Conservation (phyloP, 2,329 filamentous ascomycete genomes). For the Septoria linicola region DNA sequence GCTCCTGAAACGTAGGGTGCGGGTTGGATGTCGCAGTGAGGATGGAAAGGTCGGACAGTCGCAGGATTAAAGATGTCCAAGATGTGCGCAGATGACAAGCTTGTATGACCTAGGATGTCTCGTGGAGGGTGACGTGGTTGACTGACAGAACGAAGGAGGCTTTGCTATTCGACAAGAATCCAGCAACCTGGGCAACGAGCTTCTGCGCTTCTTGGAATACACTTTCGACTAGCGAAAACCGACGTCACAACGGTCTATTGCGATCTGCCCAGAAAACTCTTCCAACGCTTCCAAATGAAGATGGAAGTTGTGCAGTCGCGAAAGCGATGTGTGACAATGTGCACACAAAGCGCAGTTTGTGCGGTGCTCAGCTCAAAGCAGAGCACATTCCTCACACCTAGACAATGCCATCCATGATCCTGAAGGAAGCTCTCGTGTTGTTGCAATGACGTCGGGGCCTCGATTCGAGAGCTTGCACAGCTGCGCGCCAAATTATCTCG, state of each 20-base stretch:
- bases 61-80: not conserved
- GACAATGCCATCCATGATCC: not conserved
- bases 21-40: not conserved
- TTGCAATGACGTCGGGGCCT: not conserved
- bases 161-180: not conserved
- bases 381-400: not conserved
- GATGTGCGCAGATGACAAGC: conserved; percentile 1
- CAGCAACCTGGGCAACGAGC: not conserved
- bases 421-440: not conserved
- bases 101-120: not conserved
- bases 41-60: conserved; percentile 8
- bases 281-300: no score
- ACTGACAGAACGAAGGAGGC: conserved; percentile 1
- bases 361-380: not conserved
- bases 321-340: no score
- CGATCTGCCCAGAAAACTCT: not conserved
- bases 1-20: not conserved
- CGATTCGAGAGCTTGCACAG: no score
- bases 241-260: conserved; percentile 7
- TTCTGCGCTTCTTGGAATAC: conserved; percentile 1
- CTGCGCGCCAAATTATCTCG: not conserved
- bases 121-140: conserved; percentile 6
- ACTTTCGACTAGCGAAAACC: conserved; percentile 3
- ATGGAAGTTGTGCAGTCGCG: no score
- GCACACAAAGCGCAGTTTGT: not conserved